Percentiles rank a stretch among this genome's conserved stretches.
Conservation (phyloP, 176 grass and related monocot genomes). For the Oryza coarctata region DNA sequence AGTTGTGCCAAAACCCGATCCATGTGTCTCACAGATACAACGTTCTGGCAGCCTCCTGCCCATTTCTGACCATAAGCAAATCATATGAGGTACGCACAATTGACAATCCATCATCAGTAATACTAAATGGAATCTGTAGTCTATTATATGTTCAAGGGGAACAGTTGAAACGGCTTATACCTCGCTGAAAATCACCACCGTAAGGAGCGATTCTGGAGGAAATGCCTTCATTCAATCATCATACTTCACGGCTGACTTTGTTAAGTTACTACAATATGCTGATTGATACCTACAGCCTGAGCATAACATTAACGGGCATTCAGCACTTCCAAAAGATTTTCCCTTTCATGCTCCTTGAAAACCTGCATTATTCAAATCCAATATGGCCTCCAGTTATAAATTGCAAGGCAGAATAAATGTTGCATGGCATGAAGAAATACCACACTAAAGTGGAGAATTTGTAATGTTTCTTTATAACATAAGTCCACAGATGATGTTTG, state of each 20-base stretch:
- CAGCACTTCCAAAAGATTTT: conserved; percentile 51
- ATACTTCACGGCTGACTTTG: conserved; percentile 41
- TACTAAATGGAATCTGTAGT: conserved; percentile 49
- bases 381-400: conserved; percentile 7
- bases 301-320: conserved; percentile 53
- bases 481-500: background rate
- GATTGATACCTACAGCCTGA: conserved; percentile 42
- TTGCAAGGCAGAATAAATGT: background rate
- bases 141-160: conserved; percentile 47
- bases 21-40: conserved; percentile 44
- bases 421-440: background rate
- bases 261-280: conserved; percentile 48
- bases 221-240: conserved; percentile 29
- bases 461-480: background rate
- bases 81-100: conserved; percentile 21
- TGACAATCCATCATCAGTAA: conserved; percentile 37
- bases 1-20: conserved; percentile 42
- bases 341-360: conserved; percentile 58
- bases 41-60: conserved; percentile 55
- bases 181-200: conserved; percentile 36
- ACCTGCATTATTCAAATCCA: conserved; percentile 43
- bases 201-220: conserved; percentile 40
- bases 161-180: conserved; percentile 41
- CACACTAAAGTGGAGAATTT: background rate
- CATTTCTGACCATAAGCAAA: conserved; percentile 30